Base-by-base conservation (phyloP, 305 asterid species). In the Solanum chacoense region DNA sequence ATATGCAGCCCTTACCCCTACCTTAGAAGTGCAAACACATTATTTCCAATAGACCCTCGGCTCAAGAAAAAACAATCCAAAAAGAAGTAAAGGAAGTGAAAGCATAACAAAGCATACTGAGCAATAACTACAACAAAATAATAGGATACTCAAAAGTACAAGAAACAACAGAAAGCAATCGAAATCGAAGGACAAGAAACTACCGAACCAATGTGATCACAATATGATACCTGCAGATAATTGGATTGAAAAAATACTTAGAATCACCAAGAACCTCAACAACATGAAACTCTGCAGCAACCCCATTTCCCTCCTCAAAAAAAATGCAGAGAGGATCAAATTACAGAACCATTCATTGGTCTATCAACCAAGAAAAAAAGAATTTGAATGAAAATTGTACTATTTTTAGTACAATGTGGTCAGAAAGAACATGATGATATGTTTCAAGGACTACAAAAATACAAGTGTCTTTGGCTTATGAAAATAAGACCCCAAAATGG, bases 141-240 rank as follows among this genome's bases (percentile, higher is more conserved):
- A 67, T 69, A 26, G 18, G 34, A 26, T 69, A 69, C 31, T 69
- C 32, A 12, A 24, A 67, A 69, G 75, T 26, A 69, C 0, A 26
- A 65, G 29, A 63, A 63, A 63, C 72, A 63, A 63, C 72, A 63
- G 1, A 63, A 63, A 63, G 13, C 29, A 63, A 63, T 9, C 1
- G 28, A 22, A n/a, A 63, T n/a, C 29, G 5, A 63, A n/a, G 29
- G 28, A 22, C 72, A 63, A n/a, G 14, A 63, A 63, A 63, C 34
- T 69, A 69, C 5, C 3, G 2, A 8, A 69, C 4, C 34, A 69
- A n/a, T 65, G 77, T 29, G 89, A 87, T 86, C 75, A 90, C 86
- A 89, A 22, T 59, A 18, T 89, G 87, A 90, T 91, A 96, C 99
- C 99, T 92, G 95, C 91, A 93, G 96, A 93, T 94, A 92, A 93